These are phyloP conservation scores for Zychaea mexicana DNA, from an alignment of 371 early-diverging fungal genomes.

Conservation along the genomic window DNA sequence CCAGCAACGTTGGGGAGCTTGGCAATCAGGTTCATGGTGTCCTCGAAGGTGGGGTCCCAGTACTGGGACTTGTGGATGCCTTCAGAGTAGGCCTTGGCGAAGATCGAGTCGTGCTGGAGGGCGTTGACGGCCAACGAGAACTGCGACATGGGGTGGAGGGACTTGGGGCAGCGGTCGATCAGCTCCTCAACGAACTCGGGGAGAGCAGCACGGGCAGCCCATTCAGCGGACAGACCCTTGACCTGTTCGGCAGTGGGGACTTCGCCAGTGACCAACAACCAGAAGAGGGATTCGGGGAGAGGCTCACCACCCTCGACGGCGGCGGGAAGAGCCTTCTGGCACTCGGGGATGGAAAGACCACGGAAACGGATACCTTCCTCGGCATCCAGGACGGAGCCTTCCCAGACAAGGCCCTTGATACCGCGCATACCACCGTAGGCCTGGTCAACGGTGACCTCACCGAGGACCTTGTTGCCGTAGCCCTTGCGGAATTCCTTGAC, in stretches of 20 bases:
- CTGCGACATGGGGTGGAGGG: slow-evolving; percentile 99
- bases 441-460: slow-evolving; percentile 96
- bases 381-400: slow-evolving; percentile 96
- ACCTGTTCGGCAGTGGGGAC: slow-evolving; percentile 95
- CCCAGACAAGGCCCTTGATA: slow-evolving; percentile 98
- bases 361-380: slow-evolving; percentile 99
- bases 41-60: slow-evolving; percentile 97
- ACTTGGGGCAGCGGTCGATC: slow-evolving; percentile 96
- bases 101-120: slow-evolving; percentile 92
- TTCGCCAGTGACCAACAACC: slow-evolving; percentile 97
- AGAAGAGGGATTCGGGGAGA: slow-evolving; percentile 97
- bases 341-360: slow-evolving; percentile 95
- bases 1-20: slow-evolving; percentile 96
- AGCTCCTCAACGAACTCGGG: slow-evolving; percentile 95
- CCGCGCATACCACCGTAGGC: slow-evolving; percentile 99
- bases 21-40: slow-evolving; percentile 97
- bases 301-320: slow-evolving; percentile 91
- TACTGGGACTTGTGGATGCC: slow-evolving; percentile 95
- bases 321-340: slow-evolving; percentile 88
- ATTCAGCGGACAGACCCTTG: slow-evolving; percentile 89
- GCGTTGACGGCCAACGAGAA: slow-evolving; percentile 95
- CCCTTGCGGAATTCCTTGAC: slow-evolving; percentile 92
- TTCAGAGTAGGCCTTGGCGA: slow-evolving; percentile 95
- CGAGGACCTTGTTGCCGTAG: slow-evolving; percentile 88
- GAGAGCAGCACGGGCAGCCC: slow-evolving; percentile 91